Conservation (phyloP, 768 basidiomycete genomes). For the Melanogaster broomeanus region DNA sequence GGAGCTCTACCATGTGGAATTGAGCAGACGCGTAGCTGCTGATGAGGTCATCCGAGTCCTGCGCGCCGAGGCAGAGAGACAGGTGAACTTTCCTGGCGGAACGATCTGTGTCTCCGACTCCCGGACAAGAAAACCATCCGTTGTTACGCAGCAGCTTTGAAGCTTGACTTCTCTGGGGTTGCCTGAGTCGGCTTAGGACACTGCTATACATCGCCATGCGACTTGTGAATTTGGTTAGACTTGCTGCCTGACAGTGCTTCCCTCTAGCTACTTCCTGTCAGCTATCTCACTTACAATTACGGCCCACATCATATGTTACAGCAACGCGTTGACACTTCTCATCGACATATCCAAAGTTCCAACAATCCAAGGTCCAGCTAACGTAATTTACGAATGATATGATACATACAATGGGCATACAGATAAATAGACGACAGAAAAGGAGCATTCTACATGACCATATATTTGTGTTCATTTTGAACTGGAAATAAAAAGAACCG, state of each 20-base stretch:
- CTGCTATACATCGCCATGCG: too few species aligned
- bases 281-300: too few species aligned
- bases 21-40: constrained; percentile 30
- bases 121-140: too few species aligned
- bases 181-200: neutral
- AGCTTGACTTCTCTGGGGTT: neutral
- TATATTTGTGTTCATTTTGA: constrained; percentile 11
- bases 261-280: too few species aligned
- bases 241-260: too few species aligned
- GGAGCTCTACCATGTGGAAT: constrained; percentile 31
- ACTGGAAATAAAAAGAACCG: constrained; percentile 3
- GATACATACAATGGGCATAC: constrained; percentile 23
- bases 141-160: too few species aligned
- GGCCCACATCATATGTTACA: too few species aligned
- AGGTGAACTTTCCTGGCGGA: neutral
- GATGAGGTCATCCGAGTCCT: constrained; percentile 26
- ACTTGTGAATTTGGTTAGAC: too few species aligned
- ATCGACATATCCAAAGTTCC: neutral
- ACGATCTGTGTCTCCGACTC: neutral
- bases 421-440: constrained; percentile 16
- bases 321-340: too few species aligned
- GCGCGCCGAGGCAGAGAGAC: constrained; percentile 9
- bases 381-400: constrained; percentile 12
- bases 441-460: constrained; percentile 19
- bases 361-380: neutral